Base-by-base conservation (phyloP, 495 filamentous ascomycete genomes). In the Penicillium cosmopolitanum region DNA sequence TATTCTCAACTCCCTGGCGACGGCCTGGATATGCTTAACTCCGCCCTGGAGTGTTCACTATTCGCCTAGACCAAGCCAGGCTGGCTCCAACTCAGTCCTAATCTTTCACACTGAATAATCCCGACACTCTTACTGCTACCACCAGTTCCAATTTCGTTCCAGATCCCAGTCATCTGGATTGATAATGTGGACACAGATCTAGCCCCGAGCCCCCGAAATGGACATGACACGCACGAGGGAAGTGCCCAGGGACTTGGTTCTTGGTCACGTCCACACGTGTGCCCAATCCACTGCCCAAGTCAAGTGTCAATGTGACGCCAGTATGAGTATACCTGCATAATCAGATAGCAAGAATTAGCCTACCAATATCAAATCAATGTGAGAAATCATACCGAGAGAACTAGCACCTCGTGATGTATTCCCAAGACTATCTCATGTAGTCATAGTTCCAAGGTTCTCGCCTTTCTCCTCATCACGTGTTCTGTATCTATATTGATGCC, bases 241-340 rank as follows among this genome's bases (percentile, higher is more conserved):
- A 12, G 46, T 12, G 19, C 11, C 19, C 46, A 33, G 33, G 55
- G 31, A 52, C 50, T 31, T 50, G 40, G 31, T 46, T 35, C 58
- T 61, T 51, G 16, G 12, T 36, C 13, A 38, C 48, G 35, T 19
- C 53, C 46, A 47, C 43, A 40, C 53, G 51, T 48, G 16, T 56
- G 44, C 53, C 58, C 58, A 61, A 56, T 46, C 50, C 25, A 51
- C 23, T 31, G 16, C 46, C 52, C 25, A 35, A 55, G 28, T 31
- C 28, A 9, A 31, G 28, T 23, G 40, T 15, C n/a, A 10, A 43
- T 43, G 13, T 43, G n/a, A 6, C n/a, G 15, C n/a, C 40, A 43
- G 9, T 13, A 36, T 36, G 34, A 38, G 36, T 38, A n/a, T 38
- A 38, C 4, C 15, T 38, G 36, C 15, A n/a, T 4, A 38, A 13